These are phyloP conservation scores for Clarireedia hainanense DNA, from an alignment of 2,329 filamentous ascomycete genomes.

Conservation along the genomic window DNA sequence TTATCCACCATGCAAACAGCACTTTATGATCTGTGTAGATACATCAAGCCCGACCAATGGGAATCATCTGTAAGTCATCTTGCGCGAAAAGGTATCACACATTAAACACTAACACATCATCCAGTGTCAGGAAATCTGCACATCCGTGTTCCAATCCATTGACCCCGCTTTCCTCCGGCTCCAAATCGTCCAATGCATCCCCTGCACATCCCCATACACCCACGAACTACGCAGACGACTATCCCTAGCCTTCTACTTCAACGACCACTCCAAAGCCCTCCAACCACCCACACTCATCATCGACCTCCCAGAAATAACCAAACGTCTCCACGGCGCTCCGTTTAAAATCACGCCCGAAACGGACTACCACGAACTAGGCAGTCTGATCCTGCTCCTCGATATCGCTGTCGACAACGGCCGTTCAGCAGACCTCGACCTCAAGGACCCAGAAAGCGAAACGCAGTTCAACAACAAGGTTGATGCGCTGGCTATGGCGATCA, in stretches of 20 bases:
- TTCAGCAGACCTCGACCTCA: constrained; percentile 25
- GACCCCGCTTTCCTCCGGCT: constrained; percentile 44
- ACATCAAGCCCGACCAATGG: constrained; percentile 34
- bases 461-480: constrained; percentile 68
- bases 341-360: constrained; percentile 49
- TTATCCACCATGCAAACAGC: constrained; percentile 35
- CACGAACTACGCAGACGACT: constrained; percentile 59
- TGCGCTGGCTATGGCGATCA: constrained; percentile 51
- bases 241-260: constrained; percentile 56
- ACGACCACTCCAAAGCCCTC: constrained; percentile 36
- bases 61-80: constrained; percentile 30
- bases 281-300: constrained; percentile 34
- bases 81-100: not conserved
- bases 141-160: constrained; percentile 40
- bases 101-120: constrained; percentile 8
- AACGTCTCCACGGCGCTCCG: constrained; percentile 39
- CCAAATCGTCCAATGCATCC: constrained; percentile 51
- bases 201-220: constrained; percentile 40
- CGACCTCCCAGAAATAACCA: constrained; percentile 35
- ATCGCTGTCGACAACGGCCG: constrained; percentile 62
- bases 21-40: constrained; percentile 36
- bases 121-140: constrained; percentile 43
- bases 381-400: constrained; percentile 62
- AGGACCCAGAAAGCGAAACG: constrained; percentile 32
- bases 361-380: constrained; percentile 61